Percentiles rank a stretch among this genome's conserved stretches.
Conservation (phyloP, 805 yeast genomes). For the Schwanniomyces yamadae region DNA sequence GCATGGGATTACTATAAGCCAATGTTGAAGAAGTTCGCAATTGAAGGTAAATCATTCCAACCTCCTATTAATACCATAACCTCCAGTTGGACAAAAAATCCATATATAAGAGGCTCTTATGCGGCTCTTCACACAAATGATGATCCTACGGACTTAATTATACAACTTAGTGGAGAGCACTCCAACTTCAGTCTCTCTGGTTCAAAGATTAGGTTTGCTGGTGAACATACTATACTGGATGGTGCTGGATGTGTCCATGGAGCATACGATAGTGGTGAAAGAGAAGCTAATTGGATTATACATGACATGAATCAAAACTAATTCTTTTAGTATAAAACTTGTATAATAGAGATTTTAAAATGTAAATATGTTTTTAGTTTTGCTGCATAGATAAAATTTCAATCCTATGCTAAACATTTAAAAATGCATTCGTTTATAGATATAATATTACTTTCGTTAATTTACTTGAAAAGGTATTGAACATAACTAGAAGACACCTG, state of each 20-base stretch:
- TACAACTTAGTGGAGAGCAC: slow-evolving; percentile 53
- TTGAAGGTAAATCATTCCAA: slow-evolving; percentile 11
- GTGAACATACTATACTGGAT: slow-evolving; percentile 83
- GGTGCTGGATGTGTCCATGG: slow-evolving; percentile 94
- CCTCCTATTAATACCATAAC: slow-evolving; percentile 38
- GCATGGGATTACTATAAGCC: slow-evolving; percentile 65
- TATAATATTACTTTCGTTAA: no score
- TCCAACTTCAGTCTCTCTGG: slow-evolving; percentile 36
- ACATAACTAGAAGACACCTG: no score
- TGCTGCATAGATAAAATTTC: no score
- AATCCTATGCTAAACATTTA: no score
- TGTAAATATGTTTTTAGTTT: no score
- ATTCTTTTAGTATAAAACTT: no score
- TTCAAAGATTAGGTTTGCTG: slow-evolving; percentile 71
- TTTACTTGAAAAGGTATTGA: no score
- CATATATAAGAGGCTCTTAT: slow-evolving; percentile 79
- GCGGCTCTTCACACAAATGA: slow-evolving; percentile 68
- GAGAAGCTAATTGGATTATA: slow-evolving; percentile 49
- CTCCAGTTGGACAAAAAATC: slow-evolving; percentile 79
- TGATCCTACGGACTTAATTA: slow-evolving; percentile 62
- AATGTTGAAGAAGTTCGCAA: slow-evolving; percentile 33
- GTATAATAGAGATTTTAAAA: no score
- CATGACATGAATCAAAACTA: slow-evolving; percentile 4
- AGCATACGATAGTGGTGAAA: slow-evolving; percentile 73
- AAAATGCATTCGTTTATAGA: no score